These are phyloP conservation scores for Delonix regia DNA, from an alignment of 306 rosid species.

Conservation along the genomic window DNA sequence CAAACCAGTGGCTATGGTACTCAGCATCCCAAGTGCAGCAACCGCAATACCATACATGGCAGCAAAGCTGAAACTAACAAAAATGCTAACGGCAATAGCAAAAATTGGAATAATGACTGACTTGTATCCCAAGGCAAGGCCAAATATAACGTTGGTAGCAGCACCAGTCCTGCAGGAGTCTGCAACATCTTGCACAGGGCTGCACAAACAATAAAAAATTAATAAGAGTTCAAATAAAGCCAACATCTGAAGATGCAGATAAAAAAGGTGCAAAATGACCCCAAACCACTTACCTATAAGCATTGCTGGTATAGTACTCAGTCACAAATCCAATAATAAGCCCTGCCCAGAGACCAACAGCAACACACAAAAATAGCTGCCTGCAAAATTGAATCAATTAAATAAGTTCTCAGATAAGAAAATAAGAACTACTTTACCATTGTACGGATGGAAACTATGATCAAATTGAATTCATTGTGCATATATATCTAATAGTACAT, in stretches of 20 bases:
- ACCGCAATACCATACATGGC: constrained; percentile 98
- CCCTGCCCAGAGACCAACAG: constrained; percentile 97
- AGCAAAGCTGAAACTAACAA: constrained; percentile 92
- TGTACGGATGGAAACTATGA: not conserved
- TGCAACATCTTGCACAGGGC: constrained; percentile 99
- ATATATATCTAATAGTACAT: not conserved
- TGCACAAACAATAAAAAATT: constrained; percentile 45
- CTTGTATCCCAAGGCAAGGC: constrained; percentile 98
- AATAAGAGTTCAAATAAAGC: not conserved
- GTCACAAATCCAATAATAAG: constrained; percentile 94
- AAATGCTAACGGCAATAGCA: constrained; percentile 90
- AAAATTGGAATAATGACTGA: constrained; percentile 95
- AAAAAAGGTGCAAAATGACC: not conserved
- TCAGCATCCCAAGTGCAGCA: constrained; percentile 97
- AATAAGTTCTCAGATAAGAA: constrained; percentile 8
- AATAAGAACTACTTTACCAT: not conserved
- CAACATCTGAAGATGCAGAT: not conserved
- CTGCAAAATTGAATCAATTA: constrained; percentile 52
- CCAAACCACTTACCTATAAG: constrained; percentile 67
- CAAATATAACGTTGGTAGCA: constrained; percentile 96
- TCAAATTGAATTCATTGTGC: not conserved
- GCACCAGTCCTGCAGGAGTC: constrained; percentile 98
- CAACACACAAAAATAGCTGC: constrained; percentile 88
- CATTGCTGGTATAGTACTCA: constrained; percentile 92
- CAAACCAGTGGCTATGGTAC: constrained; percentile 95